Conservation (phyloP, 208 protist genomes). For the Lotmaria passim region DNA sequence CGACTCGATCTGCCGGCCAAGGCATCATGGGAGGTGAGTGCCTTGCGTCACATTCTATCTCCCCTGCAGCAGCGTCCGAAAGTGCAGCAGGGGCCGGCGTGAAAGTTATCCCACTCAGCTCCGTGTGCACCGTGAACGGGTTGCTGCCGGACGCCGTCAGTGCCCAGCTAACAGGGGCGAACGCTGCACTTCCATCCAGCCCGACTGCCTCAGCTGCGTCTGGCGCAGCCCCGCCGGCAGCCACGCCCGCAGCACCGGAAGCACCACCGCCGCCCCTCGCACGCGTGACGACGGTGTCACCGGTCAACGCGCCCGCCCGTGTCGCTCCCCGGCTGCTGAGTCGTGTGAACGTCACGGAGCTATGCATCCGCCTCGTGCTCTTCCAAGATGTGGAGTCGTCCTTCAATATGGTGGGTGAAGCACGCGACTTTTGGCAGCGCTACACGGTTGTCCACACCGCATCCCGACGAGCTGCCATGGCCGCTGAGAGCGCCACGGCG, state of each 20-base stretch:
- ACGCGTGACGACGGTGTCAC: background rate
- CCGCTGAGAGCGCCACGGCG: background rate
- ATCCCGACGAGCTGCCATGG: slow-evolving; percentile 1
- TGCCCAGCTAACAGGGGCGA: background rate
- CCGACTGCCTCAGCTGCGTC: background rate
- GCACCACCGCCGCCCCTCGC: background rate
- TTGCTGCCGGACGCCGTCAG: slow-evolving; percentile 4
- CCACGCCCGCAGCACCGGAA: too few species aligned
- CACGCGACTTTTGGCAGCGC: slow-evolving; percentile 29
- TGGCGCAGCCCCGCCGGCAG: background rate
- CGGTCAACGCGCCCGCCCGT: background rate
- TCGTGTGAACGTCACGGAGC: slow-evolving; percentile 26
- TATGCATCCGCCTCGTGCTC: slow-evolving; percentile 30
- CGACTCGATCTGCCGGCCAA: background rate
- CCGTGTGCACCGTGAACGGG: slow-evolving; percentile 4
- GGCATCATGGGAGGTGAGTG: too few species aligned
- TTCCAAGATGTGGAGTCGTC: slow-evolving; percentile 7
- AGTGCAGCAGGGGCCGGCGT: background rate
- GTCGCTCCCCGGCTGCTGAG: slow-evolving; percentile 15
- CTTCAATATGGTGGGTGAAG: slow-evolving; percentile 8
- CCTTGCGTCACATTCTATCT: background rate
- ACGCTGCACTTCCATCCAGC: background rate
- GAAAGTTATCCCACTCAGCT: slow-evolving; percentile 3
- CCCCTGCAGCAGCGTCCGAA: background rate
- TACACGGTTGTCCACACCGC: slow-evolving; percentile 27